Conservation (phyloP, 2,329 filamentous ascomycete species). For the Pestalotiopsis sp. region DNA sequence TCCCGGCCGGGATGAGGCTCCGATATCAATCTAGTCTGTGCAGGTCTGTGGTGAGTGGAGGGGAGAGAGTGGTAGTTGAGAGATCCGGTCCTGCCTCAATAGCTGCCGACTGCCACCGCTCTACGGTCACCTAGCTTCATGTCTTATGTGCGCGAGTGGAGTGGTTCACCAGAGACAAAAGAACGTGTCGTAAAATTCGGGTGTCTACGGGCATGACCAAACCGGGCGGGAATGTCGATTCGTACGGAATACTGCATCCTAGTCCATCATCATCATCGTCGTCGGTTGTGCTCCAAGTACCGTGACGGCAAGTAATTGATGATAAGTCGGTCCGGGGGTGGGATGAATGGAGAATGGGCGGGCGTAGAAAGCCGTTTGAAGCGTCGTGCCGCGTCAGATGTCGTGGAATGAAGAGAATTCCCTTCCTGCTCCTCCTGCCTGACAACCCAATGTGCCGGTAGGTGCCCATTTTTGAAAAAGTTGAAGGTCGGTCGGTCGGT, state of each 20-base stretch:
- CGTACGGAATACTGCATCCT: background rate
- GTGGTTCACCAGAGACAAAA: background rate
- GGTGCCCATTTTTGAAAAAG: background rate
- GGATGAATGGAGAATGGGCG: background rate
- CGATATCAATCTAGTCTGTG: background rate
- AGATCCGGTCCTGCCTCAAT: background rate
- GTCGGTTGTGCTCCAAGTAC: background rate
- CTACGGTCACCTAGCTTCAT: background rate
- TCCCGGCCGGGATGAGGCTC: background rate
- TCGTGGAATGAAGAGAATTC: background rate
- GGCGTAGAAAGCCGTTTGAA: background rate
- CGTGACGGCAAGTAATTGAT: background rate
- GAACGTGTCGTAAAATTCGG: conserved; percentile 1
- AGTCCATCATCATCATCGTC: background rate
- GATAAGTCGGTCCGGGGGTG: background rate
- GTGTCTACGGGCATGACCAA: too few relatives aligned
- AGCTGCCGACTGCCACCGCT: background rate
- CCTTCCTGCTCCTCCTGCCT: background rate
- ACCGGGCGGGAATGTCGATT: too few relatives aligned
- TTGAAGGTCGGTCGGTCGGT: background rate
- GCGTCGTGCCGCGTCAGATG: background rate
- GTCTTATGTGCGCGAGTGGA: conserved; percentile 2
- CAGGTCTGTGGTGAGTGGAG: background rate
- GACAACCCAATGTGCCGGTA: background rate
- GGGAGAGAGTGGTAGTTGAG: background rate